These are phyloP conservation scores for Exserohilum turcica DNA, from an alignment of 2,329 filamentous ascomycete species.

Conservation along the genomic window DNA sequence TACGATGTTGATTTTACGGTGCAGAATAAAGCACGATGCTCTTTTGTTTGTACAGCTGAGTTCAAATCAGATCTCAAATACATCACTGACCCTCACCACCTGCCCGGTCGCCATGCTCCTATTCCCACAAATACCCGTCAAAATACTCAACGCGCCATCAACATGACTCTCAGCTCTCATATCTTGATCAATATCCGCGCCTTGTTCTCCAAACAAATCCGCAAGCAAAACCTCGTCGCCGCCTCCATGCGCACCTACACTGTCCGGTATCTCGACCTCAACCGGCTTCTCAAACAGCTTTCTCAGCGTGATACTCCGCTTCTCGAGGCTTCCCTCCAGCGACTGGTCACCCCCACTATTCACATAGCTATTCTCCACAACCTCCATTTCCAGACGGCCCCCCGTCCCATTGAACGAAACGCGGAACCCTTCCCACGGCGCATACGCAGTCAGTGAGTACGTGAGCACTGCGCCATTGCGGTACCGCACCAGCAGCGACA, in stretches of 20 bases:
- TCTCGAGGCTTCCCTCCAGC: slow-evolving; percentile 60
- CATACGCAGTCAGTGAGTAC: slow-evolving; percentile 65
- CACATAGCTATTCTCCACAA: slow-evolving; percentile 65
- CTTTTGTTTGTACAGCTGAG: too few species aligned
- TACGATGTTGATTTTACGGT: too few species aligned
- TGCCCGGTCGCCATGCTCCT: slow-evolving; percentile 62
- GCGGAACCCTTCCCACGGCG: slow-evolving; percentile 66
- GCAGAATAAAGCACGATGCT: too few species aligned
- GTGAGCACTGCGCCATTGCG: slow-evolving; percentile 62
- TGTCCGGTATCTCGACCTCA: slow-evolving; percentile 59
- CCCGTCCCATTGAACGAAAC: slow-evolving; percentile 64
- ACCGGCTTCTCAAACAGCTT: slow-evolving; percentile 63
- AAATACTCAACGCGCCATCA: slow-evolving; percentile 63
- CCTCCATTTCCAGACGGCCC: slow-evolving; percentile 64
- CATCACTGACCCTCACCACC: slow-evolving; percentile 61
- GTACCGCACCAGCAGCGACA: slow-evolving; percentile 65
- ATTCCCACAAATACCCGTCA: slow-evolving; percentile 66
- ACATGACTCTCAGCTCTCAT: slow-evolving; percentile 63
- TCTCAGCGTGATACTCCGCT: slow-evolving; percentile 56
- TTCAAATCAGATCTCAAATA: slow-evolving; percentile 17
- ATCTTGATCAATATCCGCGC: slow-evolving; percentile 54
- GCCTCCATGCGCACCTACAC: slow-evolving; percentile 63
- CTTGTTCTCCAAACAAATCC: slow-evolving; percentile 62
- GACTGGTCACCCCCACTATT: slow-evolving; percentile 65
- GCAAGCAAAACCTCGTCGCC: slow-evolving; percentile 63